Conservation (phyloP, 768 basidiomycete genomes). For the Termitomyces sp. region DNA sequence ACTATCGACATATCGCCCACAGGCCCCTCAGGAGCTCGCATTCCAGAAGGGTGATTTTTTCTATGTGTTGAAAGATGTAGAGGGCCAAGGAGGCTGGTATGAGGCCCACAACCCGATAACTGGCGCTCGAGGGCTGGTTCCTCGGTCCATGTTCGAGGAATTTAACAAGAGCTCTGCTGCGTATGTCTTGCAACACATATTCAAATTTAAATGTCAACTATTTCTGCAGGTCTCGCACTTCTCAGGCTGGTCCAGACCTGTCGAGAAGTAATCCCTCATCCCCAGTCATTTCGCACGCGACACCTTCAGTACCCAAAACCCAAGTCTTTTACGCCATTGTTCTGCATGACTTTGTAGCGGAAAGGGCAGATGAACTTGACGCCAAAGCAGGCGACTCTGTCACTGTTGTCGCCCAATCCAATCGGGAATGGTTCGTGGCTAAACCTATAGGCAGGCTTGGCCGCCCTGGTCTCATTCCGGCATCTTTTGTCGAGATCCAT, state of each 20-base stretch:
- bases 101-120: conserved; percentile 93
- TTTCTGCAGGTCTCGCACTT: conserved; percentile 32
- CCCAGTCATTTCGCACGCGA: conserved; percentile 18
- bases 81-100: conserved; percentile 63
- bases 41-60: conserved; percentile 97
- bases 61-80: conserved; percentile 80
- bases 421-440: conserved; percentile 99
- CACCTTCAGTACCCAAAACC: conserved; percentile 31
- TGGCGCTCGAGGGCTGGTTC: conserved; percentile 88
- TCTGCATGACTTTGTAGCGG: conserved; percentile 92
- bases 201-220: conserved; percentile 4
- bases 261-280: conserved; percentile 14
- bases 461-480: conserved; percentile 94
- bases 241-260: conserved; percentile 27
- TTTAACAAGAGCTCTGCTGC: conserved; percentile 66
- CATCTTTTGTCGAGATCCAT: conserved; percentile 93
- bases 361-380: conserved; percentile 93
- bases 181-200: conserved; percentile 35
- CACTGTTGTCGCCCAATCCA: conserved; percentile 98
- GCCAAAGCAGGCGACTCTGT: conserved; percentile 92
- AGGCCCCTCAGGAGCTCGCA: conserved; percentile 78
- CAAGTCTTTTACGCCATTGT: conserved; percentile 92
- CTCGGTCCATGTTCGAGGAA: conserved; percentile 84
- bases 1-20: conserved; percentile 54
- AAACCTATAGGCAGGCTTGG: conserved; percentile 96